A percentile compares a stretch with the other conserved stretches of the same genome.
phyloP scores from a whole-genome alignment of 2,329 filamentous ascomycete genomes.

The Meredithiella fracta region DNA sequence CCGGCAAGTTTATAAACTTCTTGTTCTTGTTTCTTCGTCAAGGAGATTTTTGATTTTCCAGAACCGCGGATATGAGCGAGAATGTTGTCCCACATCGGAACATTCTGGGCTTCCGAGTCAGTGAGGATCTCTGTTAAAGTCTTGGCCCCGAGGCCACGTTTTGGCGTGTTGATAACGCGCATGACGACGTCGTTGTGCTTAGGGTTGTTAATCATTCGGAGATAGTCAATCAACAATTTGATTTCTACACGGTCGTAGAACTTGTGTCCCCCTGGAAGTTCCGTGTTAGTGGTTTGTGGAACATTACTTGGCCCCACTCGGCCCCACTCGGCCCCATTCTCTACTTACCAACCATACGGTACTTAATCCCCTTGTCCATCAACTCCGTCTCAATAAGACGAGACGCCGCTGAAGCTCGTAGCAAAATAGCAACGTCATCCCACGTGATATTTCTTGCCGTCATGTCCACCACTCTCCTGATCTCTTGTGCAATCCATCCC shows the following conservation, averaged over 20 bases:
- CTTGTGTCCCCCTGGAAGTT: slow-evolving; percentile 42
- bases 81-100: slow-evolving; percentile 63
- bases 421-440: slow-evolving; percentile 68
- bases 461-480: slow-evolving; percentile 52
- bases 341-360: slow-evolving; percentile 61
- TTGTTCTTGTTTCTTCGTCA: slow-evolving; percentile 29
- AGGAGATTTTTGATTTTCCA: slow-evolving; percentile 30
- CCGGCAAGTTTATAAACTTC: slow-evolving; percentile 31
- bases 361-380: slow-evolving; percentile 66
- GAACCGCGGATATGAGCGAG: slow-evolving; percentile 35
- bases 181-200: slow-evolving; percentile 74
- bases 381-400: slow-evolving; percentile 72
- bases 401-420: slow-evolving; percentile 72
- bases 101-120: slow-evolving; percentile 53
- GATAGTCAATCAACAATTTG: slow-evolving; percentile 73
- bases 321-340: neutral
- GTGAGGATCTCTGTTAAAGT: slow-evolving; percentile 60
- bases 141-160: slow-evolving; percentile 62
- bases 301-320: neutral
- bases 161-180: slow-evolving; percentile 70
- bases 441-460: slow-evolving; percentile 56
- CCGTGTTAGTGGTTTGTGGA: neutral
- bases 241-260: slow-evolving; percentile 90
- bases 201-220: slow-evolving; percentile 69
- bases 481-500: slow-evolving; percentile 75